Evolutionary conservation across 805 yeast species (phyloP), one percentile per base, ranked within the genome.

Genomic region (Starmerella geochares): DNA sequence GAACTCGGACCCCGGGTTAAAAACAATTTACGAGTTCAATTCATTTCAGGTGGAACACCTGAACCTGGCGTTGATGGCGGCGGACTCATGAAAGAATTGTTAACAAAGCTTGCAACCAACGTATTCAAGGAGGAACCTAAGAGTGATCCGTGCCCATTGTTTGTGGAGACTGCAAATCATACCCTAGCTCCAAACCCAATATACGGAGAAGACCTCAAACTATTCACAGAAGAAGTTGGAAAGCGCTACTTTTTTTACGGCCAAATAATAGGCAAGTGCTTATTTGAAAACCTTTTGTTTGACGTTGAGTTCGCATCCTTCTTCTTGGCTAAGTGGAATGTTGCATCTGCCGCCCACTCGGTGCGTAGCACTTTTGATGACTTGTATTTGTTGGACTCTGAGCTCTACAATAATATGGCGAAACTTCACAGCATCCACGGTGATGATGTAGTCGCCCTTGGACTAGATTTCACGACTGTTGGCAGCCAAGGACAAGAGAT

Each of bases 21-120:
- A 58, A 61, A 72, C 8, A 71, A 70, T 31, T 64, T 88, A 9
- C 68, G 75, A 1, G 86, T 92, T 1, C 73, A 73, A 14, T 87
- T 92, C 61, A 69, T 70, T 32, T 83, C 85, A 59, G 76, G 82
- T 66, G 94, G 88, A 1, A 69, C 68, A 14, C 75, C 70, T 31
- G 97, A 90, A 62, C 86, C 81, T 0, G 98, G 98, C 1, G 82
- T 90, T 38, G 98, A 90, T 64, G 98, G 98, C 7, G 98, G 97
- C 11, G 98, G 98, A 1, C 70, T 90, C 21, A 88, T 96, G 0
- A 88, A 90, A 63, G 98, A 90, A 60, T 79, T 92, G 54, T 67
- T 90, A 49, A 86, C 90, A 2, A 71, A 81, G 46, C 79, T 86
- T 0, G 77, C 81, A 2, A 69, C 68, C 3, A 85, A 83, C 54